Conservation (phyloP, 1,139 yeast species). For the Sugiyamaella neomexicana region DNA sequence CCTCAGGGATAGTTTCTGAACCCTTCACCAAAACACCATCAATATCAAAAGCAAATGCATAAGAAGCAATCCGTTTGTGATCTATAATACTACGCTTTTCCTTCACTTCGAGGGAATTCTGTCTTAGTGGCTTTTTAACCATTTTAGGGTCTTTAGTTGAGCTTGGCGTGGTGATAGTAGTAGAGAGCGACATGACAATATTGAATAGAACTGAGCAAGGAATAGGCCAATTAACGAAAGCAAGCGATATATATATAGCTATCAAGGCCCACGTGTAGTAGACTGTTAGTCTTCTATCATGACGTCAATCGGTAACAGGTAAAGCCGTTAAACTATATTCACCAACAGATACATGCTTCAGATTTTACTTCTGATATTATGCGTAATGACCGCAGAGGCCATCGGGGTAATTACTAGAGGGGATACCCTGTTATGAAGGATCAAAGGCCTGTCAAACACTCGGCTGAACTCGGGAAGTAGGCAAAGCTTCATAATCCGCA, state of each 20-base stretch:
- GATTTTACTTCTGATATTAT: neutral
- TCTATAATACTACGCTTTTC: slow-evolving; percentile 19
- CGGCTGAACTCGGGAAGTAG: neutral
- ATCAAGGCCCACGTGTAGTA: no score
- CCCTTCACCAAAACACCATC: slow-evolving; percentile 83
- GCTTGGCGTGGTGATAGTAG: neutral
- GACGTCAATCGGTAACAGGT: neutral
- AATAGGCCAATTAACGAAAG: neutral
- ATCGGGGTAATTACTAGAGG: no score
- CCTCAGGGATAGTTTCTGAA: slow-evolving; percentile 76
- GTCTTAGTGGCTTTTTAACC: neutral
- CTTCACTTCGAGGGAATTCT: slow-evolving; percentile 19
- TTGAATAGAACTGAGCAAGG: no score
- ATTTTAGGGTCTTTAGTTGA: neutral
- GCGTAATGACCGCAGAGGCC: neutral
- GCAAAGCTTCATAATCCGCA: neutral
- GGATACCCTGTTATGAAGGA: no score
- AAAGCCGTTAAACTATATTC: neutral
- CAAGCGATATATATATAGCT: neutral
- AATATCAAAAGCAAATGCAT: slow-evolving; percentile 84
- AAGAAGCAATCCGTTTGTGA: slow-evolving; percentile 57
- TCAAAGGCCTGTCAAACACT: neutral
- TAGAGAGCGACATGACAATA: neutral
- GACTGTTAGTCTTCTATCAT: neutral
- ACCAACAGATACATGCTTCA: neutral